A percentile compares a stretch with the other conserved stretches of the same genome.
Conservation (phyloP, 441 rosid species). For the Syzygium malaccense region DNA sequence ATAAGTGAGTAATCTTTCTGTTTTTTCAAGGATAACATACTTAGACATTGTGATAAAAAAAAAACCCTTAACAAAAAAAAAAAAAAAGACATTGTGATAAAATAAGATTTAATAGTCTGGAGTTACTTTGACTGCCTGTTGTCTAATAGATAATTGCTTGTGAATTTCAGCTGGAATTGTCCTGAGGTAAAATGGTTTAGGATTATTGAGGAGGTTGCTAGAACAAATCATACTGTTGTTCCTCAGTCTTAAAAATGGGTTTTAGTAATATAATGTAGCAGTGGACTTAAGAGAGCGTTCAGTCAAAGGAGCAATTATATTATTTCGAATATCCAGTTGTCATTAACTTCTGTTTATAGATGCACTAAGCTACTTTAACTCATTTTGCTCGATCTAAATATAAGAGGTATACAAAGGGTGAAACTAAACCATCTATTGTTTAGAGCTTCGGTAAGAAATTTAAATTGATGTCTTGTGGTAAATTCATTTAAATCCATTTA, state of each 20-base stretch:
- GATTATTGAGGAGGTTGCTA: neutral
- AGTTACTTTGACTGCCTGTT: neutral
- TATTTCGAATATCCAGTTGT: neutral
- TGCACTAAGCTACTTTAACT: neutral
- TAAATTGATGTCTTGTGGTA: neutral
- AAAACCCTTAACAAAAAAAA: too few relatives aligned
- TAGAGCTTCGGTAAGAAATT: neutral
- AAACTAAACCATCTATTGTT: neutral
- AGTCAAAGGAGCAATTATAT: neutral
- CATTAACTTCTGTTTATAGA: neutral
- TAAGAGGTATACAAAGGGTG: neutral
- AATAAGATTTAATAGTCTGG: neutral
- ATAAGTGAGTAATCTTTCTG: constrained; percentile 41
- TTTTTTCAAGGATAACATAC: neutral
- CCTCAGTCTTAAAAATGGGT: neutral
- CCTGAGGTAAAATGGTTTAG: neutral
- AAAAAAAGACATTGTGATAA: neutral
- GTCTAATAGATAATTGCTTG: neutral
- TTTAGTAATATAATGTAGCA: neutral
- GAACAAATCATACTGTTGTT: neutral
- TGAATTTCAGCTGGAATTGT: neutral
- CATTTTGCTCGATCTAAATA: neutral
- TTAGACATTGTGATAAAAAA: neutral
- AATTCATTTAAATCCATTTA: neutral
- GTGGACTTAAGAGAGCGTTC: neutral